Percentiles rank a stretch among this genome's conserved stretches.
phyloP scores from a whole-genome alignment of 768 basidiomycete genomes.

The Pleurotus djamor region DNA sequence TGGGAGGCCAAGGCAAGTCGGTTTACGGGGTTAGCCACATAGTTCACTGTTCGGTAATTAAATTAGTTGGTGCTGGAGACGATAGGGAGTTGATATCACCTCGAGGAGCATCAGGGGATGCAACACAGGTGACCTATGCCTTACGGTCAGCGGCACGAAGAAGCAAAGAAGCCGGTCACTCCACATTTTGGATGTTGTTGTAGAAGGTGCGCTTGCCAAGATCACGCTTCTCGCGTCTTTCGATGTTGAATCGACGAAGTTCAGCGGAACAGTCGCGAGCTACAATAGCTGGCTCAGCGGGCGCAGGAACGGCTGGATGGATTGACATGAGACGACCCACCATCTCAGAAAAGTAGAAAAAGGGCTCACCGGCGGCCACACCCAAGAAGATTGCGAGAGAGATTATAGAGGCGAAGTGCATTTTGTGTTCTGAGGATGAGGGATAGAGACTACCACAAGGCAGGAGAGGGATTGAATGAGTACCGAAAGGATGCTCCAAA shows the following conservation, averaged over 20 bases:
- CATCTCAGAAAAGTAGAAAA: neutral
- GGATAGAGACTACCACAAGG: neutral
- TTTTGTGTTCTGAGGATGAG: neutral
- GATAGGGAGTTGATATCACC: slow-evolving; percentile 7
- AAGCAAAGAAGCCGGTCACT: neutral
- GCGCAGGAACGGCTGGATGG: slow-evolving; percentile 13
- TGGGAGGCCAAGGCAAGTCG: neutral
- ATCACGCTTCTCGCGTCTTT: slow-evolving; percentile 16
- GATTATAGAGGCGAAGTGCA: slow-evolving; percentile 7
- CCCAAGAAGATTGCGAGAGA: slow-evolving; percentile 14
- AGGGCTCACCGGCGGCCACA: slow-evolving; percentile 12
- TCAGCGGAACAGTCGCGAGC: slow-evolving; percentile 20
- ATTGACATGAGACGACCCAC: neutral
- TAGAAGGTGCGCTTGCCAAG: slow-evolving; percentile 17
- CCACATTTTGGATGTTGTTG: slow-evolving; percentile 17
- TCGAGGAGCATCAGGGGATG: slow-evolving; percentile 15
- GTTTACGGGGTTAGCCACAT: slow-evolving; percentile 16
- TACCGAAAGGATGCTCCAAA: neutral
- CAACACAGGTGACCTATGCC: slow-evolving; percentile 18
- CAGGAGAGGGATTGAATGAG: neutral
- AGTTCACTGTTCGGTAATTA: slow-evolving; percentile 9
- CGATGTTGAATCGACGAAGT: slow-evolving; percentile 10
- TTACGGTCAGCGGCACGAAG: neutral
- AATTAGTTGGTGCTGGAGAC: neutral
- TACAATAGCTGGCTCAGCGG: slow-evolving; percentile 7